These are phyloP conservation scores for Blastomyces percursus DNA, from an alignment of 2,329 filamentous ascomycete species.

Conservation along the genomic window DNA sequence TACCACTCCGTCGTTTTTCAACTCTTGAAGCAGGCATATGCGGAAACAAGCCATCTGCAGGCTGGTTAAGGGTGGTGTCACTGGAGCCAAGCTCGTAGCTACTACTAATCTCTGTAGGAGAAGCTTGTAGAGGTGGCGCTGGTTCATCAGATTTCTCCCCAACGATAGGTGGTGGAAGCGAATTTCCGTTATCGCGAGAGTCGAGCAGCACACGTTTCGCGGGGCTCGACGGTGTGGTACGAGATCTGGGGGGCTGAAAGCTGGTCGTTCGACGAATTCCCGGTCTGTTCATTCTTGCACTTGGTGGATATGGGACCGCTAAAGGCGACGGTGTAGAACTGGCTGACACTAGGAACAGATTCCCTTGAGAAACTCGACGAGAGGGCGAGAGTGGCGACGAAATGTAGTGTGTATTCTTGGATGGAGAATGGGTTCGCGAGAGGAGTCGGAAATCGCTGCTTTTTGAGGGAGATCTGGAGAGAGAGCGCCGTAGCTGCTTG, in stretches of 20 bases:
- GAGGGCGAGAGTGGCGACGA: conserved; percentile 50
- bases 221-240: conserved; percentile 69
- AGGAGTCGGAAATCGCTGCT: conserved; percentile 56
- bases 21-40: conserved; percentile 30
- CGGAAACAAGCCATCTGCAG: background rate
- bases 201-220: conserved; percentile 64
- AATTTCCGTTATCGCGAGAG: conserved; percentile 61
- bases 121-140: background rate
- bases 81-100: conserved; percentile 1
- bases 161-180: conserved; percentile 37
- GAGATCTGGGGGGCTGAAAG: conserved; percentile 39
- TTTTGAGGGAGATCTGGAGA: conserved; percentile 90
- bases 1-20: conserved; percentile 41
- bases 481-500: conserved; percentile 70
- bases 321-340: conserved; percentile 43
- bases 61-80: conserved; percentile 26
- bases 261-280: conserved; percentile 31
- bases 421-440: conserved; percentile 40
- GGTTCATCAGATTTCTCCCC: conserved; percentile 15
- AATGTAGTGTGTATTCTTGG: conserved; percentile 37
- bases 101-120: conserved; percentile 6
- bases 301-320: conserved; percentile 55
- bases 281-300: conserved; percentile 47
- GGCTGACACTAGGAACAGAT: conserved; percentile 41
- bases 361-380: conserved; percentile 40